Conservation (phyloP, 2,329 filamentous ascomycete species). For the Colletotrichum shisoi region DNA sequence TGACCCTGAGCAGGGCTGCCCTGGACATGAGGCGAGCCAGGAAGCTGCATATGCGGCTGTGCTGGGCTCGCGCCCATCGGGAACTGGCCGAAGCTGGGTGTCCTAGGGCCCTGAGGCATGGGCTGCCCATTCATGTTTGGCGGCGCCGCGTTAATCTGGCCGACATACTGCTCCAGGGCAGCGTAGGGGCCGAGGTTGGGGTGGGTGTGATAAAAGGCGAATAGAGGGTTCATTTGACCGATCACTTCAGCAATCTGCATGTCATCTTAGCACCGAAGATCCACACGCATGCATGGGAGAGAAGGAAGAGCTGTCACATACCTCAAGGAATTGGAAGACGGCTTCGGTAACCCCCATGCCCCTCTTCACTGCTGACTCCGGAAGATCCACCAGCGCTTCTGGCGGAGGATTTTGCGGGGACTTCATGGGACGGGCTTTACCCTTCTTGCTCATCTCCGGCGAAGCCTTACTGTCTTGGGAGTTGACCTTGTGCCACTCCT, state of each 20-base stretch:
- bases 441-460: slow-evolving; percentile 73
- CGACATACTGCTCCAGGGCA: slow-evolving; percentile 69
- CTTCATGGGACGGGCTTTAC: slow-evolving; percentile 66
- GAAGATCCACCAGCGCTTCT: slow-evolving; percentile 65
- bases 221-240: slow-evolving; percentile 71
- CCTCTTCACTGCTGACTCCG: slow-evolving; percentile 63
- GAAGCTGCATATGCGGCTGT: slow-evolving; percentile 66
- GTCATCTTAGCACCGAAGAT: slow-evolving; percentile 41
- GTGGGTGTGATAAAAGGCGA: slow-evolving; percentile 65
- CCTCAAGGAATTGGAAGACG: slow-evolving; percentile 72
- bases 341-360: slow-evolving; percentile 67
- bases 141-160: slow-evolving; percentile 53
- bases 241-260: slow-evolving; percentile 69
- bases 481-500: slow-evolving; percentile 70
- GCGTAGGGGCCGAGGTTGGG: slow-evolving; percentile 63
- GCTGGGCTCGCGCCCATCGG: slow-evolving; percentile 68
- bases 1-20: slow-evolving; percentile 68
- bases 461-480: slow-evolving; percentile 65
- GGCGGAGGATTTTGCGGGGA: slow-evolving; percentile 67
- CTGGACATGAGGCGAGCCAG: slow-evolving; percentile 66
- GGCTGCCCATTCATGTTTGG: slow-evolving; percentile 59
- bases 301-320: slow-evolving; percentile 45
- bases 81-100: slow-evolving; percentile 65
- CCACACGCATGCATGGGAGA: slow-evolving; percentile 17
- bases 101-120: slow-evolving; percentile 60